A percentile compares a stretch with the other conserved stretches of the same genome.
These are phyloP conservation scores for Tylopilus plumbeoviolaceoides DNA, from an alignment of 768 basidiomycete genomes.

Conservation along the genomic window DNA sequence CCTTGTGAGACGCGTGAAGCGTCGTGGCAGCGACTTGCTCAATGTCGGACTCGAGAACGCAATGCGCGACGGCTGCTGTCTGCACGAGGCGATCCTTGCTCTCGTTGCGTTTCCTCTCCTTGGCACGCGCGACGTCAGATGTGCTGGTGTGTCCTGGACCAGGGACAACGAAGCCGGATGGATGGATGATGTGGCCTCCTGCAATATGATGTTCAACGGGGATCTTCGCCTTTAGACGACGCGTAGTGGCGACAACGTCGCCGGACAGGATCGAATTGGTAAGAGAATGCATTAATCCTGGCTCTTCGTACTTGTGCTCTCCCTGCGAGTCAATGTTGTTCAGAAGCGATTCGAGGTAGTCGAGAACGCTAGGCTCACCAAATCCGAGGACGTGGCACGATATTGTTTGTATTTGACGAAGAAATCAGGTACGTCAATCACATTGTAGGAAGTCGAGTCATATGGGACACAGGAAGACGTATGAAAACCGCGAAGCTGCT, in stretches of 20 bases:
- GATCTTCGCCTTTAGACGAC: conserved; percentile 26
- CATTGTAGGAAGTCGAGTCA: conserved; percentile 27
- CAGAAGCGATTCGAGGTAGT: neutral
- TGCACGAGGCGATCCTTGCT: conserved; percentile 20
- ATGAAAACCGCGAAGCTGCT: conserved; percentile 24
- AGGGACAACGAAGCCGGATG: conserved; percentile 30
- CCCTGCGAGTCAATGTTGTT: neutral
- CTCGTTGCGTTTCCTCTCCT: conserved; percentile 24
- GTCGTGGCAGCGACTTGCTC: conserved; percentile 25
- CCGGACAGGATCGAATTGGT: conserved; percentile 17
- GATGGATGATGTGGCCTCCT: conserved; percentile 18
- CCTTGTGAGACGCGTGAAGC: conserved; percentile 30
- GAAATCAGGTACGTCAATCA: conserved; percentile 24
- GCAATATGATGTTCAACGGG: conserved; percentile 24
- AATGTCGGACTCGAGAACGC: conserved; percentile 31
- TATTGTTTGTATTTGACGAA: conserved; percentile 26
- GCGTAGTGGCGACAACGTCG: conserved; percentile 27
- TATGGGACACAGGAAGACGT: conserved; percentile 14
- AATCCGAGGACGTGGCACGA: conserved; percentile 2
- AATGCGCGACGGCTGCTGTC: conserved; percentile 29
- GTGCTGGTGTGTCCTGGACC: conserved; percentile 27
- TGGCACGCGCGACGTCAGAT: conserved; percentile 21
- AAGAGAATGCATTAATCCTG: conserved; percentile 24
- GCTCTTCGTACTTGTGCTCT: conserved; percentile 3
- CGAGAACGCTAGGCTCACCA: conserved; percentile 1